These are phyloP conservation scores for Athelia sp. DNA, from an alignment of 1,284 basidiomycete genomes.

Conservation along the genomic window DNA sequence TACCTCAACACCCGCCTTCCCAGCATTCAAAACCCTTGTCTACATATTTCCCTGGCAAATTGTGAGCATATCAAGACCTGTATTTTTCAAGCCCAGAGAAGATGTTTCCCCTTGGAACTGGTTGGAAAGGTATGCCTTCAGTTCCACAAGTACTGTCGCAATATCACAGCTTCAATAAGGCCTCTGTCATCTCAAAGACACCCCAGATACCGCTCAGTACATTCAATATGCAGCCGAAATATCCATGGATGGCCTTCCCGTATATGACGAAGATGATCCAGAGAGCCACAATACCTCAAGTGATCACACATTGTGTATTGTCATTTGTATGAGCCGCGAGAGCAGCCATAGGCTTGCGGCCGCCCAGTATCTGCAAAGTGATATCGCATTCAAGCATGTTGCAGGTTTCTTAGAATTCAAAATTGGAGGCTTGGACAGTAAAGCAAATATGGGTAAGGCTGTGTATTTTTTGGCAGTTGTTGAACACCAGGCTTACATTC, in stretches of 20 bases:
- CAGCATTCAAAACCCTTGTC: conserved; percentile 7
- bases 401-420: conserved; percentile 23
- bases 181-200: conserved; percentile 4
- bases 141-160: too few species aligned
- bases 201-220: conserved; percentile 7
- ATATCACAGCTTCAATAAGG: conserved; percentile 3
- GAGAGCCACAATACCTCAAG: background rate
- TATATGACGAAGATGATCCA: conserved; percentile 10
- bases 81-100: conserved; percentile 10
- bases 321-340: conserved; percentile 22
- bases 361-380: conserved; percentile 20
- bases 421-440: conserved; percentile 11
- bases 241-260: background rate
- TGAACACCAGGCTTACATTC: background rate
- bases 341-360: conserved; percentile 12
- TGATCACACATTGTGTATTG: conserved; percentile 11
- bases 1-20: conserved; percentile 10
- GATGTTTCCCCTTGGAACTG: conserved; percentile 9
- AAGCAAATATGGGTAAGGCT: conserved; percentile 9
- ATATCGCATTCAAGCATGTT: conserved; percentile 22
- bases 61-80: conserved; percentile 11
- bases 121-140: conserved; percentile 11
- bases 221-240: conserved; percentile 6
- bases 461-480: background rate
- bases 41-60: conserved; percentile 19